phyloP scores from a whole-genome alignment of 2,329 filamentous ascomycete species.

The Xylaria sp. region DNA sequence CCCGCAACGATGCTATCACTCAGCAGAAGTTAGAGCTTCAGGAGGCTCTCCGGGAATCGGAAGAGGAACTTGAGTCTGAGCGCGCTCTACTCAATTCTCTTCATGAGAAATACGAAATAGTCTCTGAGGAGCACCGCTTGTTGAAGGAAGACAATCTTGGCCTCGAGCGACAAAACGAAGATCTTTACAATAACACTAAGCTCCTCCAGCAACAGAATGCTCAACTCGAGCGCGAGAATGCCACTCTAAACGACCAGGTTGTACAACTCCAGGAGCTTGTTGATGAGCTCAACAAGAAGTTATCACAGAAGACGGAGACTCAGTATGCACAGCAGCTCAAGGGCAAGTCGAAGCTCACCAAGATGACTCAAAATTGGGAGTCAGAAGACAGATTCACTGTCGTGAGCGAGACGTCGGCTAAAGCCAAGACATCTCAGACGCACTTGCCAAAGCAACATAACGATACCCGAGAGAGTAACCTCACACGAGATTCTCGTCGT shows the following conservation, averaged over 20 bases:
- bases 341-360: slow-evolving; percentile 48
- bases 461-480: slow-evolving; percentile 50
- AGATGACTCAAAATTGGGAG: slow-evolving; percentile 50
- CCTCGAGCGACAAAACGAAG: slow-evolving; percentile 65
- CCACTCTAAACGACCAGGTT: slow-evolving; percentile 59
- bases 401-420: slow-evolving; percentile 49
- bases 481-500: slow-evolving; percentile 48
- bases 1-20: slow-evolving; percentile 54
- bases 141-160: slow-evolving; percentile 63
- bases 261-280: slow-evolving; percentile 60
- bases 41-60: slow-evolving; percentile 46
- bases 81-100: slow-evolving; percentile 50
- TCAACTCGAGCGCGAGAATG: slow-evolving; percentile 58
- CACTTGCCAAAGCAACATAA: slow-evolving; percentile 51
- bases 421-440: slow-evolving; percentile 44
- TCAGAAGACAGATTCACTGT: slow-evolving; percentile 44
- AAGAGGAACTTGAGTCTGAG: slow-evolving; percentile 49
- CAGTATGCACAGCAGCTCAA: slow-evolving; percentile 57
- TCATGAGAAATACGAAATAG: slow-evolving; percentile 45
- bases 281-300: slow-evolving; percentile 50
- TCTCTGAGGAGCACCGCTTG: slow-evolving; percentile 53
- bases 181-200: slow-evolving; percentile 63
- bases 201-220: slow-evolving; percentile 55
- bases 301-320: slow-evolving; percentile 25
- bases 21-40: slow-evolving; percentile 58